These are phyloP conservation scores for Drechslera avenae DNA, from an alignment of 2,329 filamentous ascomycete genomes.

Conservation along the genomic window DNA sequence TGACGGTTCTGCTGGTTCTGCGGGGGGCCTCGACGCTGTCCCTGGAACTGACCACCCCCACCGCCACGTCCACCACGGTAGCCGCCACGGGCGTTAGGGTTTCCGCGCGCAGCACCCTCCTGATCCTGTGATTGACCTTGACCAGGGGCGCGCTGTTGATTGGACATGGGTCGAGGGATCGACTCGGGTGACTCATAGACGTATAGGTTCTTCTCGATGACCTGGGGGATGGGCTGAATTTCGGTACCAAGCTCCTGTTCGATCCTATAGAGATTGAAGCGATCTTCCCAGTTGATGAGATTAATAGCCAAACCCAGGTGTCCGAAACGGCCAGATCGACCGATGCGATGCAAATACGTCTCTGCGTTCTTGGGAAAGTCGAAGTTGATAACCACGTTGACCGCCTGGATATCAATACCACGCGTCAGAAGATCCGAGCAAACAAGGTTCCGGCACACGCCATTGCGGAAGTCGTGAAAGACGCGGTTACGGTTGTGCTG, in stretches of 20 bases:
- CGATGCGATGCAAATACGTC: constrained; percentile 97
- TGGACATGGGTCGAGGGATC: constrained; percentile 81
- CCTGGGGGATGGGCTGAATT: constrained; percentile 92
- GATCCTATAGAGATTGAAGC: constrained; percentile 98
- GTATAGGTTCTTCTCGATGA: constrained; percentile 97
- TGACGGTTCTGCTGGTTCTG: constrained; percentile 40
- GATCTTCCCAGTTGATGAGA: constrained; percentile 98
- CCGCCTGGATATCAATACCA: constrained; percentile 98
- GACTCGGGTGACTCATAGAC: constrained; percentile 96
- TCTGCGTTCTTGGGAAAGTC: constrained; percentile 99
- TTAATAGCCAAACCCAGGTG: constrained; percentile 98
- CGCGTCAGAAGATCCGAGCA: constrained; percentile 97
- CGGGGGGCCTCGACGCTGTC: constrained; percentile 35
- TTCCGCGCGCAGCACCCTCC: constrained; percentile 28
- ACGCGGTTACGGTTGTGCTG: constrained; percentile 97
- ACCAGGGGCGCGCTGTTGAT: constrained; percentile 47
- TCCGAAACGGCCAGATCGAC: constrained; percentile 94
- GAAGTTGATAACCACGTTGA: constrained; percentile 99
- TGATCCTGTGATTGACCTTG: constrained; percentile 39
- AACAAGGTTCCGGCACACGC: constrained; percentile 95
- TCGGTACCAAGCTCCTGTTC: constrained; percentile 97
- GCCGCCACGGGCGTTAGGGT: constrained; percentile 33
- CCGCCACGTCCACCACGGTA: constrained; percentile 45
- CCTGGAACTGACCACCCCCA: constrained; percentile 40
- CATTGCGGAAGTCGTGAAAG: constrained; percentile 98